Evolutionary conservation across 257 asterid species (phyloP).

Genomic region (Penstemon newberryi): DNA sequence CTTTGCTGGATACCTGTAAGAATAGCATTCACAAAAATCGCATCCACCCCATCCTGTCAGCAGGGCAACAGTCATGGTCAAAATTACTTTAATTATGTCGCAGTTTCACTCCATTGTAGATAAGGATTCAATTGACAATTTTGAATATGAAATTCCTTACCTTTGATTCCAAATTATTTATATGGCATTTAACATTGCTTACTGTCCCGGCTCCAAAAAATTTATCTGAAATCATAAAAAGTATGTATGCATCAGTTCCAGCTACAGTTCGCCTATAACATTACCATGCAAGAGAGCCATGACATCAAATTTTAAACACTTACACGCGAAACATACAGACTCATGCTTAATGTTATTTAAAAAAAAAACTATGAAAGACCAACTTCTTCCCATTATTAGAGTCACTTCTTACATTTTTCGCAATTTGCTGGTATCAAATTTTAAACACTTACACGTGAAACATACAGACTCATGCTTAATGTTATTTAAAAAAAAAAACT

Average conservation of each 20-base stretch:
- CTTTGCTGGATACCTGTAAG: constrained; percentile 86
- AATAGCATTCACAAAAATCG: constrained; percentile 83
- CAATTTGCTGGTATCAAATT: background rate
- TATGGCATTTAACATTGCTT: constrained; percentile 64
- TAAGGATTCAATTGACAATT: constrained; percentile 1
- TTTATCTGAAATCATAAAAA: constrained; percentile 59
- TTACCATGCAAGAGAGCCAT: background rate
- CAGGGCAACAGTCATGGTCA: background rate
- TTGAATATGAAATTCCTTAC: constrained; percentile 36
- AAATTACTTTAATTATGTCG: constrained; percentile 1
- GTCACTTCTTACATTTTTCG: too few relatives aligned
- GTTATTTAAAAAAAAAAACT: background rate
- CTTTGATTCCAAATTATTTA: constrained; percentile 70
- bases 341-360: background rate
- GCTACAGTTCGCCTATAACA: background rate
- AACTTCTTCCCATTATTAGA: too few relatives aligned
- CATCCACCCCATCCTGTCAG: constrained; percentile 74
- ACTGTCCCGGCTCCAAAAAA: constrained; percentile 89
- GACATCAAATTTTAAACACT: constrained; percentile 14
- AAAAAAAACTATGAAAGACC: too few relatives aligned
- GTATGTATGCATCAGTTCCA: constrained; percentile 12
- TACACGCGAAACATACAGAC: constrained; percentile 1
- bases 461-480: constrained; percentile 3
- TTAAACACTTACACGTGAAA: constrained; percentile 14
- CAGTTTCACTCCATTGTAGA: background rate